A percentile compares a stretch with the other conserved stretches of the same genome.
These are phyloP conservation scores for Hymenoscyphus linearis DNA, from an alignment of 2,329 filamentous ascomycete species.

Conservation along the genomic window DNA sequence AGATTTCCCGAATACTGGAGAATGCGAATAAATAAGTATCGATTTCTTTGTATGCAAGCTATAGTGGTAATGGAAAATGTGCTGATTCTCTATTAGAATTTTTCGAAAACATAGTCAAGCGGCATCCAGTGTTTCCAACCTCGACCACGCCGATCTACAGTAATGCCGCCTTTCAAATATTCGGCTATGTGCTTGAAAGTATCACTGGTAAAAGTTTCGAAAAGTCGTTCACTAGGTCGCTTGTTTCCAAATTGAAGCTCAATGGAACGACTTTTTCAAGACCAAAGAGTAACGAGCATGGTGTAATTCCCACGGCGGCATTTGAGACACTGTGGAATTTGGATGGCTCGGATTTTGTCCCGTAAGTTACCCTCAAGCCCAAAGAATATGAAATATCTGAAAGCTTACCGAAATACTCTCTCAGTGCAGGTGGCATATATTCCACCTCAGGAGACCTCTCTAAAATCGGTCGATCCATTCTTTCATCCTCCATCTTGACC, in stretches of 20 bases:
- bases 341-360: slow-evolving; percentile 11
- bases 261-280: slow-evolving; percentile 26
- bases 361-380: slow-evolving; percentile 8
- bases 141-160: slow-evolving; percentile 34
- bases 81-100: neutral
- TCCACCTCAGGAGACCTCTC: slow-evolving; percentile 32
- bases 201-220: slow-evolving; percentile 34
- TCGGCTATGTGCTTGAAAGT: slow-evolving; percentile 36
- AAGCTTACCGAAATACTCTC: slow-evolving; percentile 5
- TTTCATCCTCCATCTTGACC: slow-evolving; percentile 11
- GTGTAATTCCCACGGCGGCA: slow-evolving; percentile 12
- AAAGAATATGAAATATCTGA: neutral
- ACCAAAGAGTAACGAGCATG: slow-evolving; percentile 6
- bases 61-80: neutral
- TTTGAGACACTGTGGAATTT: slow-evolving; percentile 7
- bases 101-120: neutral
- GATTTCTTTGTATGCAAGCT: neutral
- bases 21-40: neutral
- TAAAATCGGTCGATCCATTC: slow-evolving; percentile 19
- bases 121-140: slow-evolving; percentile 32
- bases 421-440: slow-evolving; percentile 33
- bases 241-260: slow-evolving; percentile 33
- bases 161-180: slow-evolving; percentile 35
- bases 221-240: slow-evolving; percentile 28
- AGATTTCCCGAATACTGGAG: neutral